Base-by-base conservation (phyloP, 139 green algal species). In the Chlamydomonas schloesseri region DNA sequence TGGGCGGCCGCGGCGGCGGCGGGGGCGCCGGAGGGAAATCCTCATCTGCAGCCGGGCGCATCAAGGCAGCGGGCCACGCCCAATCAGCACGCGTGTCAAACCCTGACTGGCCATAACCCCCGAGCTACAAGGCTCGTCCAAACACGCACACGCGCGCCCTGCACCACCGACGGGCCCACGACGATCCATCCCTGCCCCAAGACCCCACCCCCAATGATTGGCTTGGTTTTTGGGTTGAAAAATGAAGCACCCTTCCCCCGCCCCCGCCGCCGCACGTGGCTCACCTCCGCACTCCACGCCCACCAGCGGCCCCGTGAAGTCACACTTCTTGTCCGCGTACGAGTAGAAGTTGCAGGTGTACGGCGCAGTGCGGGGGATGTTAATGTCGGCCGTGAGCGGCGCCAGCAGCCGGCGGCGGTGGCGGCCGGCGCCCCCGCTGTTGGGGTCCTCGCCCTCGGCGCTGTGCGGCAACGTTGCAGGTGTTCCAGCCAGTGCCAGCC, bases 261-360 rank as follows among this genome's bases (percentile, higher is more conserved):
- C n/a, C n/a, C n/a, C n/a, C n/a, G n/a, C n/a, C 20, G 18, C 55
- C 13, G 55, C 55, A 64, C 8, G 2, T 15, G 8, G 20, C 62
- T 69, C 62, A 69, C 62, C 26, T 3, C 18, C 24, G 62, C 62
- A 69, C 62, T 69, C 62, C 10, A 69, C 28, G 62, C 62, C 62
- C 62, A 33, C 62, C 24, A 69, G 24, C 62, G 62, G 62, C 24
- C 62, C 62, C 26, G 62, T 69, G 62, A 20, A 69, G 18, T 31
- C 62, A 23, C 71, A 77, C 33, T 64, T 6, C 13, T 42, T 29
- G 15, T 9, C 15, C 4, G 6, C 42, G 42, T 50, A 50, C 42
- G 42, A 50, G 42, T 42, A 23, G 71, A 77, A 77, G 71, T 42
- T 62, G 71, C 71, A 77, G 26, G 26, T 29, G 71, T 77, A 77